Percentiles rank a stretch among this genome's conserved stretches.
These are phyloP conservation scores for Macrophomina tecta DNA, from an alignment of 2,329 filamentous ascomycete species.

Conservation along the genomic window DNA sequence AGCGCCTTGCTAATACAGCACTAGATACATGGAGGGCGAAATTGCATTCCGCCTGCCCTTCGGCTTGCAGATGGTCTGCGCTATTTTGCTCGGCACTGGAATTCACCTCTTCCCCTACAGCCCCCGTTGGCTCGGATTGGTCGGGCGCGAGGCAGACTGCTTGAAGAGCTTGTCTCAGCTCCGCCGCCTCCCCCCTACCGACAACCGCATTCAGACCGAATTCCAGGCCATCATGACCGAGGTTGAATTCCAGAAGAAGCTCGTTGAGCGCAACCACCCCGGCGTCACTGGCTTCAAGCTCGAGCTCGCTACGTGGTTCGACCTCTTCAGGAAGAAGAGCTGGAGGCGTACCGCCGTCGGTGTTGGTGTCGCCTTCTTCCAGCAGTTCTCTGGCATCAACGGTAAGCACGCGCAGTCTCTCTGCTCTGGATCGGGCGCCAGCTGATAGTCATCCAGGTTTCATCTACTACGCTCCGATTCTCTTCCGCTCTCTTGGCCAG, in stretches of 20 bases:
- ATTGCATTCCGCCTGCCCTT: slow-evolving; percentile 58
- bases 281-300: slow-evolving; percentile 25
- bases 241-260: slow-evolving; percentile 30
- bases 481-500: slow-evolving; percentile 51
- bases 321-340: slow-evolving; percentile 52
- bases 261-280: slow-evolving; percentile 19
- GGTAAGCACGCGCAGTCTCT: slow-evolving; percentile 27
- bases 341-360: slow-evolving; percentile 51
- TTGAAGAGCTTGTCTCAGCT: slow-evolving; percentile 38
- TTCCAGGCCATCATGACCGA: slow-evolving; percentile 33
- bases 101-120: slow-evolving; percentile 44
- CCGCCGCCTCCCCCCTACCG: slow-evolving; percentile 33
- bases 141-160: slow-evolving; percentile 40
- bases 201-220: slow-evolving; percentile 31
- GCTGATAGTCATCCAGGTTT: slow-evolving; percentile 34
- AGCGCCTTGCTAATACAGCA: background rate
- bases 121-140: slow-evolving; percentile 41
- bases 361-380: slow-evolving; percentile 50
- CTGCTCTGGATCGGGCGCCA: too few relatives aligned
- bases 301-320: slow-evolving; percentile 39
- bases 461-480: slow-evolving; percentile 56
- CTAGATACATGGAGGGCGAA: slow-evolving; percentile 45
- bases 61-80: slow-evolving; percentile 52
- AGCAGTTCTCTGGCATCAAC: slow-evolving; percentile 50
- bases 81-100: slow-evolving; percentile 38